phyloP scores from a whole-genome alignment of 2,329 filamentous ascomycete genomes.

The Aspergillus ochraceus region DNA sequence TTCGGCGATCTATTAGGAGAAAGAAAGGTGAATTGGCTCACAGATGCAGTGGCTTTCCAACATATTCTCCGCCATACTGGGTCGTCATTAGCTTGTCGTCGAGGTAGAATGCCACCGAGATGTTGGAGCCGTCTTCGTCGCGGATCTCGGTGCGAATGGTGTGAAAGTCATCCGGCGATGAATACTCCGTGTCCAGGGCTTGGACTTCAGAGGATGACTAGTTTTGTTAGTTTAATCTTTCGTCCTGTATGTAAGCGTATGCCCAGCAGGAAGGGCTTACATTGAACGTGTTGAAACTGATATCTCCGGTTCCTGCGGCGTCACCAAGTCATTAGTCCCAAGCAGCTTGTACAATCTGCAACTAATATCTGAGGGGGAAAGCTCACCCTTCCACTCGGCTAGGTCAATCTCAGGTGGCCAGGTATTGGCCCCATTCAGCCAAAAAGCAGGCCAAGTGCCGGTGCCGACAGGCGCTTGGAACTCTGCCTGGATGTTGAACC shows the following conservation, averaged over 20 bases:
- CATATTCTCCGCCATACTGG: slow-evolving; percentile 52
- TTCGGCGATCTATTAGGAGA: not conserved
- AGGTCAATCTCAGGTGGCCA: slow-evolving; percentile 64
- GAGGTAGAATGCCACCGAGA: slow-evolving; percentile 56
- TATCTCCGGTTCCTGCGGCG: slow-evolving; percentile 29
- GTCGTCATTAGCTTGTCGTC: slow-evolving; percentile 52
- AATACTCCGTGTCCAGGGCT: slow-evolving; percentile 52
- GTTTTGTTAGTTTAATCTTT: not conserved
- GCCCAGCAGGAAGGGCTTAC: not conserved
- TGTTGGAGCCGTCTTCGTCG: slow-evolving; percentile 54
- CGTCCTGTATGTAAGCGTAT: not conserved
- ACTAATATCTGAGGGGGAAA: not conserved
- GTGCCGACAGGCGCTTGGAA: slow-evolving; percentile 41
- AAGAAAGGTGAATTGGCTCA: slow-evolving; percentile 4
- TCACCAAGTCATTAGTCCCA: not conserved
- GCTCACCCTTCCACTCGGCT: slow-evolving; percentile 59
- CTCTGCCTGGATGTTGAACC: slow-evolving; percentile 40
- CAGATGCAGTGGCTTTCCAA: slow-evolving; percentile 47
- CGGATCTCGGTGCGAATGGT: slow-evolving; percentile 52
- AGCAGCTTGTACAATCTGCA: not conserved
- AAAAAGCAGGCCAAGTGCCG: slow-evolving; percentile 61
- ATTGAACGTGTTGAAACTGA: slow-evolving; percentile 28
- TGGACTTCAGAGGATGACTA: slow-evolving; percentile 47
- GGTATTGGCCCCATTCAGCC: slow-evolving; percentile 55
- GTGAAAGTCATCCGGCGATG: slow-evolving; percentile 50